Conservation (phyloP, 148 eudicot species). For the Dianthus caryophyllus region DNA sequence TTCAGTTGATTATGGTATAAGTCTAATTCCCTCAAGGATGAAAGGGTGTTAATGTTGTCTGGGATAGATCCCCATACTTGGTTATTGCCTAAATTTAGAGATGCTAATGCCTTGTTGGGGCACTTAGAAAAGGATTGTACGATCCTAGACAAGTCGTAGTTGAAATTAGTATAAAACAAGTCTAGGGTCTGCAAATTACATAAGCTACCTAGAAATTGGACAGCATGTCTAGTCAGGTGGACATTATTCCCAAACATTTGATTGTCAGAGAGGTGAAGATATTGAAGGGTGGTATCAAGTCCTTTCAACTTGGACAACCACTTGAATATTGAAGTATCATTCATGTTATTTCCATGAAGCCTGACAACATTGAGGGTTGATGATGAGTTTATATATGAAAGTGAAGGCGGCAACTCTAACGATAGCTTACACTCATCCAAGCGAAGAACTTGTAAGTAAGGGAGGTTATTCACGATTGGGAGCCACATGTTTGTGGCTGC, state of each 20-base stretch:
- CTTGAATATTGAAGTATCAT: constrained; percentile 15
- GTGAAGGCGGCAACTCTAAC: constrained; percentile 3
- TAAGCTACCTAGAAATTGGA: constrained; percentile 2
- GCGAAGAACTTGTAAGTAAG: constrained; percentile 13
- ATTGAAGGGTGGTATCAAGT: neutral
- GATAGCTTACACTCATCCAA: neutral
- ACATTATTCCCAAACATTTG: constrained; percentile 15
- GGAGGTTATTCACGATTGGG: constrained; percentile 8
- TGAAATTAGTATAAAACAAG: neutral
- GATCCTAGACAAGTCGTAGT: neutral
- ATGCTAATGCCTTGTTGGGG: constrained; percentile 4
- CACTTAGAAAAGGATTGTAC: constrained; percentile 17
- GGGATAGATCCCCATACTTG: constrained; percentile 27
- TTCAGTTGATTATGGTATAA: constrained; percentile 13
- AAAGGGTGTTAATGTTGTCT: constrained; percentile 15
- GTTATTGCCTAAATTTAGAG: constrained; percentile 8
- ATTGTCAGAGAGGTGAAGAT: constrained; percentile 18
- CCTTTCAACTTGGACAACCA: constrained; percentile 22
- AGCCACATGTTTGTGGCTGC: neutral
- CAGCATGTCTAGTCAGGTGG: neutral
- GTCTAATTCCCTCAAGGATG: constrained; percentile 9
- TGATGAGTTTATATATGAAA: constrained; percentile 10
- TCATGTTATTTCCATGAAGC: neutral
- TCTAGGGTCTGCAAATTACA: constrained; percentile 2
- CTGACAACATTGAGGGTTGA: constrained; percentile 7